phyloP scores from a whole-genome alignment of 2,329 filamentous ascomycete species.

The Pseudomassariella vexata region DNA sequence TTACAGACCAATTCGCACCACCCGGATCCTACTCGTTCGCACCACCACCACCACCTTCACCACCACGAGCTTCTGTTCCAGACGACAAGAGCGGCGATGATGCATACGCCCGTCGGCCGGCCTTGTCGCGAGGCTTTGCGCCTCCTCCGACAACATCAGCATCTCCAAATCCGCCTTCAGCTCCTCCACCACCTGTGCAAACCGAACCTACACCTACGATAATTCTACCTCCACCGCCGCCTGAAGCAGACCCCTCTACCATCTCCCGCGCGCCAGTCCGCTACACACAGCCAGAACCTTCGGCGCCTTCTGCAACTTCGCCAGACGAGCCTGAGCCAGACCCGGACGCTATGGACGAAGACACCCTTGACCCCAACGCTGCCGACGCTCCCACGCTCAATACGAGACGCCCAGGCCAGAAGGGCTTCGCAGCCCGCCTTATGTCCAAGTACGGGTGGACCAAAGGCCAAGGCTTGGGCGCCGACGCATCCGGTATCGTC shows the following conservation, averaged over 20 bases:
- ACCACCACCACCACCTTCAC: conserved; percentile 48
- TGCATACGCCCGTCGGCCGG: conserved; percentile 58
- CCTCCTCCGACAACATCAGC: conserved; percentile 16
- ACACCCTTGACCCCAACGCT: conserved; percentile 21
- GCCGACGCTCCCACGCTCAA: conserved; percentile 38
- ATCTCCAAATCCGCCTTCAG: conserved; percentile 16
- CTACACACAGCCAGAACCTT: conserved; percentile 53
- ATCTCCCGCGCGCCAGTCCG: conserved; percentile 76
- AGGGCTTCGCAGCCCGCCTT: conserved; percentile 78
- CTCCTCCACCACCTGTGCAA: conserved; percentile 25
- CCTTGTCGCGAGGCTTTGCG: conserved; percentile 41
- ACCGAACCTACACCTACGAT: conserved; percentile 15
- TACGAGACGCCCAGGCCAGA: conserved; percentile 69
- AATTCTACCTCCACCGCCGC: conserved; percentile 23
- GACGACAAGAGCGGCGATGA: conserved; percentile 64
- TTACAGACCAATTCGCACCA: conserved; percentile 53
- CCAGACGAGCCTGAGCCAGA: conserved; percentile 29
- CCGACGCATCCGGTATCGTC: conserved; percentile 73
- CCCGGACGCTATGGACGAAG: conserved; percentile 31
- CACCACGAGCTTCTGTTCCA: conserved; percentile 38
- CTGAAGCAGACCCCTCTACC: conserved; percentile 40
- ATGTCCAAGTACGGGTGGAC: conserved; percentile 95
- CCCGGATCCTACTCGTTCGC: conserved; percentile 51
- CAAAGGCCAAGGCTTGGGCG: conserved; percentile 81
- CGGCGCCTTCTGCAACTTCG: conserved; percentile 40